phyloP scores from a whole-genome alignment of 2,329 filamentous ascomycete genomes.

The Fusarium citri region DNA sequence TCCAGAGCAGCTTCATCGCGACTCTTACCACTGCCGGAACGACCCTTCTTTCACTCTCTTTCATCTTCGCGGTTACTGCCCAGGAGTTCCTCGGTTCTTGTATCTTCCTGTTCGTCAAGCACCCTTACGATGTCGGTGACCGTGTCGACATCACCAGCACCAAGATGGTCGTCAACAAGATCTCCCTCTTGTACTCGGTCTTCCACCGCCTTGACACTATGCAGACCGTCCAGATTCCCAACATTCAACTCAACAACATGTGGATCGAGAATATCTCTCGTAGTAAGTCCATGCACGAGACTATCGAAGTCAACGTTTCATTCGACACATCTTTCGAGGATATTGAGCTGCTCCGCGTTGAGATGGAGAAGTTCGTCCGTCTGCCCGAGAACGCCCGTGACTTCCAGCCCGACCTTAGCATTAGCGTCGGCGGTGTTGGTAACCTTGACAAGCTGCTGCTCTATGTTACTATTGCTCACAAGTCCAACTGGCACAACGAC shows the following conservation, averaged over 20 bases:
- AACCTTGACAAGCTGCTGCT: constrained; percentile 90
- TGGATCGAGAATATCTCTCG: constrained; percentile 96
- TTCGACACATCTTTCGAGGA: constrained; percentile 93
- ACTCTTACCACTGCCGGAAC: constrained; percentile 92
- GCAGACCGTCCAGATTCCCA: constrained; percentile 84
- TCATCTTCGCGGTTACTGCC: constrained; percentile 90
- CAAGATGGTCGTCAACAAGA: constrained; percentile 87
- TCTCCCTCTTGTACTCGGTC: constrained; percentile 91
- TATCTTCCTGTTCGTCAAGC: constrained; percentile 99
- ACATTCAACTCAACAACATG: constrained; percentile 90
- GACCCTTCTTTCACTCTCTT: constrained; percentile 92
- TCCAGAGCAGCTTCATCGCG: constrained; percentile 85
- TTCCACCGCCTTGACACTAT: constrained; percentile 86
- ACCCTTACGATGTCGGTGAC: constrained; percentile 96
- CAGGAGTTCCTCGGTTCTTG: constrained; percentile 98
- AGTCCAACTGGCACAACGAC: constrained; percentile 93
- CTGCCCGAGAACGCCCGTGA: constrained; percentile 88
- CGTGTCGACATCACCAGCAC: constrained; percentile 82
- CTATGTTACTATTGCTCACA: constrained; percentile 87
- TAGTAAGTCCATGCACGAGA: constrained; percentile 91
- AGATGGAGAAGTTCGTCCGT: constrained; percentile 87
- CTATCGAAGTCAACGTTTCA: constrained; percentile 80
- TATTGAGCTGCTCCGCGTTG: constrained; percentile 82
- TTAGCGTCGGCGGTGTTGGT: constrained; percentile 82
- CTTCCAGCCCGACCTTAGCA: constrained; percentile 85